Conservation (phyloP, 441 rosid species). For the Jatropha podagrica region DNA sequence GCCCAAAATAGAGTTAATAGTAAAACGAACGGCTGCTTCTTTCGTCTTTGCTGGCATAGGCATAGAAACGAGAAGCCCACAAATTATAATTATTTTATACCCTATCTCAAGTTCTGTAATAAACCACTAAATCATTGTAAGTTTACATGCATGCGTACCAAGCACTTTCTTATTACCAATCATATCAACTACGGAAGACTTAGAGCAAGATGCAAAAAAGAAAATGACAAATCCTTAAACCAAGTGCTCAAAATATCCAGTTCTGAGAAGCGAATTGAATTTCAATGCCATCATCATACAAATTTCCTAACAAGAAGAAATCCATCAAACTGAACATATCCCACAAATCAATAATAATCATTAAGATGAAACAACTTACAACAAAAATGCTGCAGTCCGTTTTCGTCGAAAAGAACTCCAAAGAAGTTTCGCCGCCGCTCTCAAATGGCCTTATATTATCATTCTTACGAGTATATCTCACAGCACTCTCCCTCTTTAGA, state of each 20-base stretch:
- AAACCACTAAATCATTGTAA: no score
- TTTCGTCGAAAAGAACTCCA: conserved; percentile 89
- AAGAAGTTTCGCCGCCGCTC: conserved; percentile 83
- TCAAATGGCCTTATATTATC: conserved; percentile 93
- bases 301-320: not conserved
- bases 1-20: no score
- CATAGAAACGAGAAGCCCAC: not conserved
- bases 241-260: not conserved
- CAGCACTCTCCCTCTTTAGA: conserved; percentile 70
- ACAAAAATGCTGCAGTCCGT: conserved; percentile 92
- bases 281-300: not conserved
- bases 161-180: no score
- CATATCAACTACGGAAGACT: not conserved
- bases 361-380: conserved; percentile 40
- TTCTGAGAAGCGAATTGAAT: not conserved
- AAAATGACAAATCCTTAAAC: not conserved
- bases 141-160: no score
- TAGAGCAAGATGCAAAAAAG: no score
- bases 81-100: no score
- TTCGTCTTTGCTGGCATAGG: not conserved
- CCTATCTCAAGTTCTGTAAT: no score
- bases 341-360: not conserved
- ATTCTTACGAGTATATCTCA: conserved; percentile 82
- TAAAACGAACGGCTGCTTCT: not conserved
- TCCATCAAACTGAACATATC: not conserved